phyloP scores from a whole-genome alignment of 1,284 basidiomycete species.

The Pyrrhoderma lamaoense region DNA sequence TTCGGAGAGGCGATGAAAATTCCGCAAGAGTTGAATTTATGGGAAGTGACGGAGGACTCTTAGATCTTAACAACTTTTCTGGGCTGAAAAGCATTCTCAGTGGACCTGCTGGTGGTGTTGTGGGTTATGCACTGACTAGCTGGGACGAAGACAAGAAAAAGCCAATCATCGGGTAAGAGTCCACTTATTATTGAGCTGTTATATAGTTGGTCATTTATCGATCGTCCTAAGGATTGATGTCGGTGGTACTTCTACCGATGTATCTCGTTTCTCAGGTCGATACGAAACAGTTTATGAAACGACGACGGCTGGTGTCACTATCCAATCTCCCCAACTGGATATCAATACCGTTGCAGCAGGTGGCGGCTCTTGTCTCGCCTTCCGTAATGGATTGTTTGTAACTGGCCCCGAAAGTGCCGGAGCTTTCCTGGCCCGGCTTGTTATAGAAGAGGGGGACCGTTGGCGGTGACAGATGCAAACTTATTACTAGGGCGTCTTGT shows the following conservation, averaged over 20 bases:
- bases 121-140: constrained; percentile 79
- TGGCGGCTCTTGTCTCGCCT: constrained; percentile 77
- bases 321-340: constrained; percentile 83
- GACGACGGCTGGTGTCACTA: constrained; percentile 83
- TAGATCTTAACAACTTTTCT: constrained; percentile 79
- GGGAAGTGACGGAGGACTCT: constrained; percentile 83
- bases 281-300: constrained; percentile 90
- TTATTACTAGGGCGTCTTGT: constrained; percentile 78
- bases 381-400: constrained; percentile 76
- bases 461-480: constrained; percentile 86
- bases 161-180: constrained; percentile 66
- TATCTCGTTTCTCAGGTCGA: constrained; percentile 78
- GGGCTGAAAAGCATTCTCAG: constrained; percentile 85
- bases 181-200: background rate
- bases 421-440: constrained; percentile 82
- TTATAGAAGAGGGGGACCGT: constrained; percentile 77
- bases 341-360: constrained; percentile 88
- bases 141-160: constrained; percentile 63
- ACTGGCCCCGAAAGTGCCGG: constrained; percentile 81
- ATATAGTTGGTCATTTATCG: constrained; percentile 4
- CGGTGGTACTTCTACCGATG: constrained; percentile 88
- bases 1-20: constrained; percentile 34
- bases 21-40: constrained; percentile 70
- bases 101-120: constrained; percentile 85
- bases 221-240: constrained; percentile 51